phyloP scores from a whole-genome alignment of 768 basidiomycete species.

The Lentinula boryana region DNA sequence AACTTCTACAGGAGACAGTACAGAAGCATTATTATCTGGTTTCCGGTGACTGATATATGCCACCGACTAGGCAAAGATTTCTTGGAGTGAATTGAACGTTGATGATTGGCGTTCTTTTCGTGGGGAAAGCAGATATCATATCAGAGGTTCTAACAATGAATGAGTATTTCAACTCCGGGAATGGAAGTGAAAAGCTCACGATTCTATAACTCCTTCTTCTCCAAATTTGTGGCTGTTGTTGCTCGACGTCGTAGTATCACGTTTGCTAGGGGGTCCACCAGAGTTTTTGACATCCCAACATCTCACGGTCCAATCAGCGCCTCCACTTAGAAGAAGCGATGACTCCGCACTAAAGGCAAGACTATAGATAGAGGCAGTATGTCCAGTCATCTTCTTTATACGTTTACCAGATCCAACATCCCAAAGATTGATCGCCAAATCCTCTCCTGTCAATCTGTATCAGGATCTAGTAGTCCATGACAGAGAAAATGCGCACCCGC shows the following conservation, averaged over 20 bases:
- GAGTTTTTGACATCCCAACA: slow-evolving; percentile 92
- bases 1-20: background rate
- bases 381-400: slow-evolving; percentile 95
- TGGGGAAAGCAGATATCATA: slow-evolving; percentile 85
- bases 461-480: background rate
- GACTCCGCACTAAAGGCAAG: slow-evolving; percentile 92
- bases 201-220: slow-evolving; percentile 60
- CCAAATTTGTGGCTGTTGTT: slow-evolving; percentile 31
- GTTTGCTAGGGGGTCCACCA: slow-evolving; percentile 59
- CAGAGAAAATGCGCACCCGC: slow-evolving; percentile 47
- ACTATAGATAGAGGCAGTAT: slow-evolving; percentile 83
- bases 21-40: slow-evolving; percentile 26
- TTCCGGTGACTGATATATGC: slow-evolving; percentile 62
- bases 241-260: slow-evolving; percentile 39
- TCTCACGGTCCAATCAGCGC: slow-evolving; percentile 94
- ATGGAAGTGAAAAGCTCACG: slow-evolving; percentile 42
- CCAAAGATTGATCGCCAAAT: slow-evolving; percentile 93
- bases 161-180: slow-evolving; percentile 1
- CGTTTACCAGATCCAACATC: slow-evolving; percentile 92
- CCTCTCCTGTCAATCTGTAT: slow-evolving; percentile 52
- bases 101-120: slow-evolving; percentile 90
- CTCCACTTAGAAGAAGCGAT: slow-evolving; percentile 82
- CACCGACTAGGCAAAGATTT: slow-evolving; percentile 88
- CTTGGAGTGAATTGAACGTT: slow-evolving; percentile 93
- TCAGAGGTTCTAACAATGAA: slow-evolving; percentile 53